These are phyloP conservation scores for Globisporangium polare DNA, from an alignment of 352 stramenopile species.

Conservation along the genomic window DNA sequence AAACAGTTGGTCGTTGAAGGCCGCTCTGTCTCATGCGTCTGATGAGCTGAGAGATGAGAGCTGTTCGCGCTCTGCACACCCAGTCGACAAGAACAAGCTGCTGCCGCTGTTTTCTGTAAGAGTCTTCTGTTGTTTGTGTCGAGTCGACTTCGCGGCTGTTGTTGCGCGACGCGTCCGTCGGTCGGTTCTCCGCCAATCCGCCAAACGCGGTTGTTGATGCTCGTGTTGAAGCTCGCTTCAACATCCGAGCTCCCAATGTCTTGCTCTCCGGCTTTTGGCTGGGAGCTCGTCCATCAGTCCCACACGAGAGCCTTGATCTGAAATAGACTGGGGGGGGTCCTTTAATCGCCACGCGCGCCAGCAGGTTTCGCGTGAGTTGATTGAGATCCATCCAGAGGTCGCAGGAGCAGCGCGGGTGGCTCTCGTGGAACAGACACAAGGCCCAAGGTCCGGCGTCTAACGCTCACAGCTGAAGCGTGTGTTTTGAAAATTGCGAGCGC, in stretches of 20 bases:
- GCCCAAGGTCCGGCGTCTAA: too few relatives aligned
- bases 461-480: too few relatives aligned
- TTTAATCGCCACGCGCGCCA: background rate
- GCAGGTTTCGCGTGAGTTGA: background rate
- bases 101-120: background rate
- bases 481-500: too few relatives aligned
- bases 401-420: background rate
- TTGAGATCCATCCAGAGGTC: background rate
- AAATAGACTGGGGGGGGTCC: too few relatives aligned
- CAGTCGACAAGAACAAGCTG: background rate
- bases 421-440: background rate
- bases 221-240: background rate
- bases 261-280: background rate
- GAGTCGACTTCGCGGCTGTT: background rate
- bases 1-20: background rate
- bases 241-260: background rate
- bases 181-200: background rate
- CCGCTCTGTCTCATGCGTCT: slow-evolving; percentile 14
- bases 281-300: background rate
- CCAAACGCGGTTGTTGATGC: background rate
- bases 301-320: too few relatives aligned
- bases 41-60: slow-evolving; percentile 10
- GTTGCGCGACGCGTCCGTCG: background rate
- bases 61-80: background rate
- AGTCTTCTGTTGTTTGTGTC: background rate